Evolutionary conservation across 202 grass and related monocot genomes (phyloP).

Genomic region (Zoysia matrella): DNA sequence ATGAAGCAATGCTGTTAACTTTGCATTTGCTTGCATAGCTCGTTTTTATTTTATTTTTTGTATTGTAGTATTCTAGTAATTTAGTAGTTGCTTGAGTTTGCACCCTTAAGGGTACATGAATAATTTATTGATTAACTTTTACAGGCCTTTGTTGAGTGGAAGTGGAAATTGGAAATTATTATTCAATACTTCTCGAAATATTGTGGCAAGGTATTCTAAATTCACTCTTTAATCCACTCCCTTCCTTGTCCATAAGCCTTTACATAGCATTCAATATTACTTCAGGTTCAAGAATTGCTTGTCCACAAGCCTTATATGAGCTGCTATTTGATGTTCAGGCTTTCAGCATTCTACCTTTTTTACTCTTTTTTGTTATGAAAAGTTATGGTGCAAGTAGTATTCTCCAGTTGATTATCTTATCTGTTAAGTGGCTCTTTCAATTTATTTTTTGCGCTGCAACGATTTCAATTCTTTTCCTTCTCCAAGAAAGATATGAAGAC

Average conservation of each 20-base stretch:
- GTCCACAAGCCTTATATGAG: neutral
- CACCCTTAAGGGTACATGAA: conserved; percentile 13
- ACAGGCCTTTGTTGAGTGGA: conserved; percentile 73
- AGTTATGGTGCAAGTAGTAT: neutral
- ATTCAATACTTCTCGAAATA: conserved; percentile 91
- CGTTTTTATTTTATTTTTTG: conserved; percentile 13
- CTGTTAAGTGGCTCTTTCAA: conserved; percentile 15
- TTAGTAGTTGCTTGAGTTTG: conserved; percentile 1
- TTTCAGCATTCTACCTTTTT: conserved; percentile 11
- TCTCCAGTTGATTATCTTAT: conserved; percentile 4
- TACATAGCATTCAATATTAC: neutral
- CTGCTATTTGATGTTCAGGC: neutral
- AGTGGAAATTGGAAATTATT: conserved; percentile 91
- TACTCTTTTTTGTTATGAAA: conserved; percentile 21
- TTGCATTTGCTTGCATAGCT: neutral
- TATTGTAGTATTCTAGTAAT: neutral
- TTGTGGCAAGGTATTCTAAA: conserved; percentile 69
- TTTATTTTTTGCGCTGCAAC: conserved; percentile 7
- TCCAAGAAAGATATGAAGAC: neutral
- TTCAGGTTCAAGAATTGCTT: conserved; percentile 28
- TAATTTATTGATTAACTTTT: conserved; percentile 30
- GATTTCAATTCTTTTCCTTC: conserved; percentile 12
- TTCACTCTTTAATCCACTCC: conserved; percentile 35
- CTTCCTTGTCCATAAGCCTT: conserved; percentile 8
- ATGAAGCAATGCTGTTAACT: conserved; percentile 15